Percentiles rank a stretch among this genome's conserved stretches.
phyloP scores from a whole-genome alignment of 2,329 filamentous ascomycete species.

The Chalaropsis ovoidea region DNA sequence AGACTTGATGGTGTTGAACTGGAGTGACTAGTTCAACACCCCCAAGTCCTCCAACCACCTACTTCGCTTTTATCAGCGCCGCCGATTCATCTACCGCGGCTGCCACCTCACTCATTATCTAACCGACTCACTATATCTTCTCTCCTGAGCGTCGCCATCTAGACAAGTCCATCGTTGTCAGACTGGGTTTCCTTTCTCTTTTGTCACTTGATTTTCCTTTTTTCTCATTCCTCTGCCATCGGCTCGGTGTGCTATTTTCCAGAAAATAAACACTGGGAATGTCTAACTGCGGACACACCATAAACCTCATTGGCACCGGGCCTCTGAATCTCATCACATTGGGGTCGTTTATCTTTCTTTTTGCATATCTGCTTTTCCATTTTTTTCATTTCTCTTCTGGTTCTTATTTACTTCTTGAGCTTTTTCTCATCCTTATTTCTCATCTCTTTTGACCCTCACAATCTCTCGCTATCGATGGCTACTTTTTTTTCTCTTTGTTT shows the following conservation, averaged over 20 bases:
- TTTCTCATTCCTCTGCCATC: no score
- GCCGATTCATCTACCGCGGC: background rate
- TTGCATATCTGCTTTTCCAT: background rate
- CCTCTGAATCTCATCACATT: background rate
- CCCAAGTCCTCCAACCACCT: background rate
- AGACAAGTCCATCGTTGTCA: background rate
- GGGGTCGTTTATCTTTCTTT: slow-evolving; percentile 2
- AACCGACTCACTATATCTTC: background rate
- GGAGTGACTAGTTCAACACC: background rate
- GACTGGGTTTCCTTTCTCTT: background rate
- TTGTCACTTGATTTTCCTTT: background rate
- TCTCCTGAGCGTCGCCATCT: slow-evolving; percentile 10
- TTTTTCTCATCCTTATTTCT: background rate
- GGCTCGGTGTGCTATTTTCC: background rate
- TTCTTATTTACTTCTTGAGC: slow-evolving; percentile 1
- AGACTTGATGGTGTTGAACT: background rate
- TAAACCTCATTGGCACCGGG: background rate
- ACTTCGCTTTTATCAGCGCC: background rate
- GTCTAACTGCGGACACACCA: background rate
- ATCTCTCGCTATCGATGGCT: slow-evolving; percentile 6
- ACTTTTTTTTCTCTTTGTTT: slow-evolving; percentile 13
- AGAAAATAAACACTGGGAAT: background rate
- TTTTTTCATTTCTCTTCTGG: slow-evolving; percentile 7
- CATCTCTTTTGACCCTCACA: slow-evolving; percentile 1
- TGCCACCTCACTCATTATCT: background rate